Conservation (phyloP, 106 monocot genomes). For the Vanilla planifolia region DNA sequence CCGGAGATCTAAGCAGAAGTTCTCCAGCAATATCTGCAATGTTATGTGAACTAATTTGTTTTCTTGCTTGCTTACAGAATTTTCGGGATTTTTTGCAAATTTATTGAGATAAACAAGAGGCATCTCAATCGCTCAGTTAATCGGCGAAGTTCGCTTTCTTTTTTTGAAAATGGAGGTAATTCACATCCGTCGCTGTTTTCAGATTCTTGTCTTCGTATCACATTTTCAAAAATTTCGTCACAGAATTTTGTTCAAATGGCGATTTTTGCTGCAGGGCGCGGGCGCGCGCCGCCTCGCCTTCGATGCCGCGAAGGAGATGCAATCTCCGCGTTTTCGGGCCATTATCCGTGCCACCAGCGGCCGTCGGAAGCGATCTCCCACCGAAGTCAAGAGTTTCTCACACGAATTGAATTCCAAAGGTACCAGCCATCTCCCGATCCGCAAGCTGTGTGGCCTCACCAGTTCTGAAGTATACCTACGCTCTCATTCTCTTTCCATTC, state of each 20-base stretch:
- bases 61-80: background rate
- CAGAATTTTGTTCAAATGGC: background rate
- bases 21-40: background rate
- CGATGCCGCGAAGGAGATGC: slow-evolving; percentile 63
- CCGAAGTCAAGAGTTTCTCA: slow-evolving; percentile 91
- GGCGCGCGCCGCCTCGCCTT: slow-evolving; percentile 34
- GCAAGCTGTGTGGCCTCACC: slow-evolving; percentile 40
- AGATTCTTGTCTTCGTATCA: background rate
- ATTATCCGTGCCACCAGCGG: slow-evolving; percentile 88
- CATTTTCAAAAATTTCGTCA: no score
- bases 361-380: slow-evolving; percentile 32
- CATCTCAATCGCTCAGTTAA: no score
- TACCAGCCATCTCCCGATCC: slow-evolving; percentile 26
- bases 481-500: background rate
- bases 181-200: background rate
- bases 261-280: slow-evolving; percentile 8
- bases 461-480: slow-evolving; percentile 31
- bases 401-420: slow-evolving; percentile 65
- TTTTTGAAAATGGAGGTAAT: slow-evolving; percentile 1
- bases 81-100: background rate
- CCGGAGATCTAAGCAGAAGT: background rate
- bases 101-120: background rate
- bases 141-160: background rate
- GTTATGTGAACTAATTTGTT: background rate
- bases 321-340: slow-evolving; percentile 93